A percentile compares a stretch with the other conserved stretches of the same genome.
Evolutionary conservation across 2,329 filamentous ascomycete genomes (phyloP).

Genomic region (Dendrostoma leiphaemia): DNA sequence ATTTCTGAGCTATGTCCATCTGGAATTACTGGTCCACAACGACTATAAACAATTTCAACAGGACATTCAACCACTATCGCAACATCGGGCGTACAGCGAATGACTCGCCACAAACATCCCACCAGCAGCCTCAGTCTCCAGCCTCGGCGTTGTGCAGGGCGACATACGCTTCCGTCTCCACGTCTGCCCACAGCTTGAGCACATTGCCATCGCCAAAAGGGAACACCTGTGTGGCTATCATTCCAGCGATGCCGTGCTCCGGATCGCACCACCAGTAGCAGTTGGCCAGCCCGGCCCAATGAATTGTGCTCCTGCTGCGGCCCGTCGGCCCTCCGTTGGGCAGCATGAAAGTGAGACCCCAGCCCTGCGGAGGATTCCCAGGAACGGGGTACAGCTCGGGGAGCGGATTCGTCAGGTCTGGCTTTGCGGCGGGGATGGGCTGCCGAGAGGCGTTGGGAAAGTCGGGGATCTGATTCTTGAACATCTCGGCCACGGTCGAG

Average conservation of each 20-base stretch:
- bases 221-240: conserved; percentile 44
- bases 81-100: background rate
- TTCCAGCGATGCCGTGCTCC: conserved; percentile 51
- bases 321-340: conserved; percentile 44
- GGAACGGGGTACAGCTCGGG: conserved; percentile 46
- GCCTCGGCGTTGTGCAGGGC: background rate
- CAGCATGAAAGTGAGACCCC: conserved; percentile 57
- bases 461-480: conserved; percentile 56
- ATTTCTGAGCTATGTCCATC: no score
- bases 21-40: background rate
- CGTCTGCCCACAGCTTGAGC: conserved; percentile 31
- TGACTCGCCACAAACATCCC: background rate
- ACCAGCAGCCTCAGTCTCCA: background rate
- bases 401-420: conserved; percentile 41
- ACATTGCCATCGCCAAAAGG: conserved; percentile 41
- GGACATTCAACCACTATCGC: background rate
- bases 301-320: conserved; percentile 43
- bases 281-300: conserved; percentile 57
- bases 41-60: background rate
- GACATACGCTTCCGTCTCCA: conserved; percentile 33
- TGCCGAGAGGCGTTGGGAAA: conserved; percentile 47
- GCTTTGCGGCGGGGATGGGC: conserved; percentile 41
- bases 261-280: conserved; percentile 59
- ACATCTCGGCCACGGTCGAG: conserved; percentile 59
- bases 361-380: conserved; percentile 53